Percentiles rank a stretch among this genome's conserved stretches.
phyloP scores from a whole-genome alignment of 495 filamentous ascomycete genomes.

The Neurospora sp. region DNA sequence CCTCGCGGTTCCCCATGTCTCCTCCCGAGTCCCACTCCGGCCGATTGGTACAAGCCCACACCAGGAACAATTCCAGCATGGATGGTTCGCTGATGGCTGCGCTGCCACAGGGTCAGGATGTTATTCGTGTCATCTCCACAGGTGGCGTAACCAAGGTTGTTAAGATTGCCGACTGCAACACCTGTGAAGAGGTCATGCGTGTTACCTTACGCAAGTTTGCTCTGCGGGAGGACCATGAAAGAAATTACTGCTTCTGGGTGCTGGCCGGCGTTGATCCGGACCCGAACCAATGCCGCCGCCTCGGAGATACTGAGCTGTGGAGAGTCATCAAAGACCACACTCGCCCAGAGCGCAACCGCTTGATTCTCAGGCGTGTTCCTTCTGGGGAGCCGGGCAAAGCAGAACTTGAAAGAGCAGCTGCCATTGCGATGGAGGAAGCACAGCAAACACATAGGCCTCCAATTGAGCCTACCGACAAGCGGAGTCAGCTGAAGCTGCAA shows the following conservation, averaged over 20 bases:
- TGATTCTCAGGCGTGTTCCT: conserved; percentile 85
- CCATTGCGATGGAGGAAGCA: conserved; percentile 70
- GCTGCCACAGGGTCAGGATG: conserved; percentile 65
- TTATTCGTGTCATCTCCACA: conserved; percentile 86
- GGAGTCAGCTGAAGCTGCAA: conserved; percentile 64
- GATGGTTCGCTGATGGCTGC: conserved; percentile 74
- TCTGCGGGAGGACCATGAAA: conserved; percentile 62
- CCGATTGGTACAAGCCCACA: conserved; percentile 40
- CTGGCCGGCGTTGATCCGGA: conserved; percentile 77
- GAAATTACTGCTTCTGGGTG: conserved; percentile 76
- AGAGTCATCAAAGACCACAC: conserved; percentile 66
- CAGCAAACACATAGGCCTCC: conserved; percentile 62
- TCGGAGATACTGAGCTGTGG: conserved; percentile 78
- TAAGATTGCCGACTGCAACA: conserved; percentile 79
- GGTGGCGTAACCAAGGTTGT: conserved; percentile 86
- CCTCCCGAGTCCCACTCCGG: conserved; percentile 30
- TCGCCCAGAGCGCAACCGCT: conserved; percentile 71
- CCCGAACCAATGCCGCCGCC: conserved; percentile 61
- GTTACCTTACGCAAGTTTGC: conserved; percentile 75
- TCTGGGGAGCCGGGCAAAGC: conserved; percentile 72
- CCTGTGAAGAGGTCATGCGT: conserved; percentile 80
- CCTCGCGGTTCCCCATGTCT: conserved; percentile 28
- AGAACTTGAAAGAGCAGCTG: conserved; percentile 72
- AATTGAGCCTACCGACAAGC: conserved; percentile 52
- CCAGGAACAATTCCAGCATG: conserved; percentile 58